Base-by-base conservation (phyloP, 768 basidiomycete species). In the Mrakia frigida region DNA sequence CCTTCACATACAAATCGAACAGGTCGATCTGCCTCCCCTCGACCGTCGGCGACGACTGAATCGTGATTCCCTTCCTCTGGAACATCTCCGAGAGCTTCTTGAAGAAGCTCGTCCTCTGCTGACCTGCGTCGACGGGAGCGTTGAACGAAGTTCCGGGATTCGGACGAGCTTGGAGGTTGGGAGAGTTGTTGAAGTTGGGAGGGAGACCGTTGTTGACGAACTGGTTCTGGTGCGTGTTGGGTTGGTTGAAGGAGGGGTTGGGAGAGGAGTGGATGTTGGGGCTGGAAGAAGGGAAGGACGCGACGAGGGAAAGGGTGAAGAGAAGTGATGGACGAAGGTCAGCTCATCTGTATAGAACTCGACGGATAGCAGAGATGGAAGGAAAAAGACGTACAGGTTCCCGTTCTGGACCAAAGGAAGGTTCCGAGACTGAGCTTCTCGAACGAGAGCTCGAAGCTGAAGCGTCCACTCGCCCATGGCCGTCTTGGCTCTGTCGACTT, bases 11-110 rank as follows among this genome's bases (percentile, higher is more conserved):
- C 10, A 77, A 71, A 28, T 71, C n/a, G 71, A 61, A 77, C 31
- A 77, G 61, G 61, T 77, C 76, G 60, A 77, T 43, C 25, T 61
- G 39, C 33, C 63, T 63, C 16, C 76, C 76, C 16, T 77, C 76
- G 60, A 77, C 53, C 46, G 28, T 39, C 16, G 76, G 76, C 46
- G 70, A 25, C 41, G 60, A 61, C 21, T 56, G n/a, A 4, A 75
- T 53, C 31, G 33, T 56, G 14, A 77, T 41, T 31, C 76, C 76
- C 46, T 77, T 70, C 21, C 28, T 43, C 41, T 67, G 60, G 41
- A 41, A 77, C 23, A 77, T 28, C 37, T 72, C 59, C 25, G 70
- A 39, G 23, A 77, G 70, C 50, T 52, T 70, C 50, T 60, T 35
- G 60, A 77, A 70, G 70, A 77, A 77, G 76, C 28, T 53, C 37